These are phyloP conservation scores for Fusarium newnesense DNA, from an alignment of 2,329 filamentous ascomycete species.

Conservation along the genomic window DNA sequence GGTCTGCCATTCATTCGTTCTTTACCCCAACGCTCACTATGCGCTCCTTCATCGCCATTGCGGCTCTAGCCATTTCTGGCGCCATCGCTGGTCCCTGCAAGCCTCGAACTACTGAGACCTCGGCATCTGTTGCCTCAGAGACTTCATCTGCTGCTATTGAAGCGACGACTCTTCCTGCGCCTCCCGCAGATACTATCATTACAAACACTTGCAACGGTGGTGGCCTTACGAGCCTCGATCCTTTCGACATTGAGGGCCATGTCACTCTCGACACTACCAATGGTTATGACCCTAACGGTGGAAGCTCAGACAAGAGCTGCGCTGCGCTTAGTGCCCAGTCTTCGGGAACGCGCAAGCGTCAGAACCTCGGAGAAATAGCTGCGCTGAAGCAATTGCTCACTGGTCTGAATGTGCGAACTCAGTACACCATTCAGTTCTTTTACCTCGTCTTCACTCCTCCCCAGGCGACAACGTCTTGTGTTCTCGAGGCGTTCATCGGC, in stretches of 20 bases:
- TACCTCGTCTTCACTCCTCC: slow-evolving; percentile 13
- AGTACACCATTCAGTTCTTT: slow-evolving; percentile 38
- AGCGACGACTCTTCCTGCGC: not conserved
- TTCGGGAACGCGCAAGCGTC: not conserved
- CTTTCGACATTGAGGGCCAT: not conserved
- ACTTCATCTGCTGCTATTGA: not conserved
- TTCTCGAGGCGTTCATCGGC: slow-evolving; percentile 21
- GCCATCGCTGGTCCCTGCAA: slow-evolving; percentile 24
- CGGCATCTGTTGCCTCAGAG: not conserved
- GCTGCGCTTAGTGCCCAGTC: not conserved
- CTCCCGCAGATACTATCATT: not conserved
- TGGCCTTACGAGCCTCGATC: slow-evolving; percentile 1
- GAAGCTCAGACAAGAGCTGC: not conserved
- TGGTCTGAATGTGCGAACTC: slow-evolving; percentile 2
- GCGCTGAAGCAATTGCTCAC: slow-evolving; percentile 9
- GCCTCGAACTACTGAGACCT: not conserved
- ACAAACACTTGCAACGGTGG: slow-evolving; percentile 11
- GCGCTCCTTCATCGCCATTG: slow-evolving; percentile 28
- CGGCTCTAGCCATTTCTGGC: slow-evolving; percentile 28
- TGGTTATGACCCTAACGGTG: slow-evolving; percentile 1
- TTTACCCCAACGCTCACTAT: slow-evolving; percentile 8
- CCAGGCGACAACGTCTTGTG: slow-evolving; percentile 1
- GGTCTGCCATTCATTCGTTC: slow-evolving; percentile 13
- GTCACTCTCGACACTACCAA: not conserved
- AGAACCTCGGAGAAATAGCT: not conserved